A percentile compares a stretch with the other conserved stretches of the same genome.
These are phyloP conservation scores for Puccinia hordei DNA, from an alignment of 1,284 basidiomycete genomes.

Conservation along the genomic window DNA sequence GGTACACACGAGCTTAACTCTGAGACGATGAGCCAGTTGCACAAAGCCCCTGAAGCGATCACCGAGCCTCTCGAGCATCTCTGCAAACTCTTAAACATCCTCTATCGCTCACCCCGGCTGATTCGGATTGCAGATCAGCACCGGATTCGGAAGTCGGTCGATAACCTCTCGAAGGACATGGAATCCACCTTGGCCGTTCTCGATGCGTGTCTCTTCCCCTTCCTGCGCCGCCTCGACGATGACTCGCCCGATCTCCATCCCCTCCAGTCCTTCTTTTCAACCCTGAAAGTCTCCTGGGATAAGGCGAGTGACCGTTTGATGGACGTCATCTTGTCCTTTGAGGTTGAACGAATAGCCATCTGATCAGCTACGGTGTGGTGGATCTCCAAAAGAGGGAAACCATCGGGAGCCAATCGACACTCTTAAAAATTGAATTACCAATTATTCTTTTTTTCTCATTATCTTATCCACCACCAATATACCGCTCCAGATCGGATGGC, in stretches of 20 bases:
- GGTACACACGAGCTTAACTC: background rate
- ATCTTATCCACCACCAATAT: too few species aligned
- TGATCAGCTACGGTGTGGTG: too few species aligned
- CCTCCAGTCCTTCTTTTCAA: too few species aligned
- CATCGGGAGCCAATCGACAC: too few species aligned
- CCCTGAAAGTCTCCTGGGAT: too few species aligned
- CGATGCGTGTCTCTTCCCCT: background rate
- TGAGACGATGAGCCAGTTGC: background rate
- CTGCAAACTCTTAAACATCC: background rate
- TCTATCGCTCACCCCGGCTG: background rate
- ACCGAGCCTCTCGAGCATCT: background rate
- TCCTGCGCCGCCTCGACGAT: background rate
- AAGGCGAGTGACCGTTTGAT: too few species aligned
- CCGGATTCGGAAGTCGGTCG: background rate
- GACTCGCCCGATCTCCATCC: background rate
- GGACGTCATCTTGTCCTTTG: too few species aligned
- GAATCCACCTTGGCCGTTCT: background rate
- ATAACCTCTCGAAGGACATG: background rate
- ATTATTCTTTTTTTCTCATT: too few species aligned
- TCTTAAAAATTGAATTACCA: too few species aligned
- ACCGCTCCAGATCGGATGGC: too few species aligned
- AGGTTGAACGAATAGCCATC: too few species aligned
- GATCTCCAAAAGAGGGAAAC: too few species aligned
- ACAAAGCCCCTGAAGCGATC: background rate
- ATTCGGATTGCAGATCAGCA: background rate